Percentiles rank a stretch among this genome's conserved stretches.
These are phyloP conservation scores for Populus pruinosa DNA, from an alignment of 345 rosid species.

Conservation along the genomic window DNA sequence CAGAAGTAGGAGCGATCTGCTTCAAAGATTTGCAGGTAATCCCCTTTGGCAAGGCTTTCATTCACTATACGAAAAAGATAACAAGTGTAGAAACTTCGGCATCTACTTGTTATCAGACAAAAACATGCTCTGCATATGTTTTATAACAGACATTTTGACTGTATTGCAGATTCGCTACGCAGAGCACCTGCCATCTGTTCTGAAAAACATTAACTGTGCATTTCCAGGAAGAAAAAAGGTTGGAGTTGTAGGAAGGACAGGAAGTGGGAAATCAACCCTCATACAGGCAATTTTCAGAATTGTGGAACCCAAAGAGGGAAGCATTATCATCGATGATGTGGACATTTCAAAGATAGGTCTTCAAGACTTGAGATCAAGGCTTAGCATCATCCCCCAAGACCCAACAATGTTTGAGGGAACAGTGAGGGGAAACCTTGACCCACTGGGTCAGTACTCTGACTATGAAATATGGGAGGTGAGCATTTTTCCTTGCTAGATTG, in stretches of 20 bases:
- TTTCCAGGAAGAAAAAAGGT: conserved; percentile 81
- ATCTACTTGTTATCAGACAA: neutral
- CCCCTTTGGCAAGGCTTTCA: neutral
- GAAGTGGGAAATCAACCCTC: conserved; percentile 92
- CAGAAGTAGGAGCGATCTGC: conserved; percentile 69
- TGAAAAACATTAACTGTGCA: conserved; percentile 69
- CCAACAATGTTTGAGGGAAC: conserved; percentile 93
- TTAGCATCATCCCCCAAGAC: conserved; percentile 95
- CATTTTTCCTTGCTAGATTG: neutral
- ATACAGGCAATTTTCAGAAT: conserved; percentile 89
- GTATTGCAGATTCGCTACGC: conserved; percentile 74
- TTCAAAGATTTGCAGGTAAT: conserved; percentile 71
- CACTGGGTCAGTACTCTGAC: conserved; percentile 63
- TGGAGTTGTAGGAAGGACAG: conserved; percentile 96
- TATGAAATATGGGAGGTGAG: conserved; percentile 73
- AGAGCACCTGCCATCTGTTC: conserved; percentile 82
- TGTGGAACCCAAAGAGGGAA: conserved; percentile 80
- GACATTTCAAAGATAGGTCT: conserved; percentile 85
- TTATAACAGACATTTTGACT: neutral
- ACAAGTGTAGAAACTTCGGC: neutral
- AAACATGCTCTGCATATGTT: neutral
- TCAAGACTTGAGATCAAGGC: conserved; percentile 79
- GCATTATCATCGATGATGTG: conserved; percentile 66
- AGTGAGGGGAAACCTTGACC: conserved; percentile 85
- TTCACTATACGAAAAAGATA: neutral